Percentiles rank a stretch among this genome's conserved stretches.
phyloP scores from a whole-genome alignment of 1,139 yeast species.

The Blastobotrys arbuscula region DNA sequence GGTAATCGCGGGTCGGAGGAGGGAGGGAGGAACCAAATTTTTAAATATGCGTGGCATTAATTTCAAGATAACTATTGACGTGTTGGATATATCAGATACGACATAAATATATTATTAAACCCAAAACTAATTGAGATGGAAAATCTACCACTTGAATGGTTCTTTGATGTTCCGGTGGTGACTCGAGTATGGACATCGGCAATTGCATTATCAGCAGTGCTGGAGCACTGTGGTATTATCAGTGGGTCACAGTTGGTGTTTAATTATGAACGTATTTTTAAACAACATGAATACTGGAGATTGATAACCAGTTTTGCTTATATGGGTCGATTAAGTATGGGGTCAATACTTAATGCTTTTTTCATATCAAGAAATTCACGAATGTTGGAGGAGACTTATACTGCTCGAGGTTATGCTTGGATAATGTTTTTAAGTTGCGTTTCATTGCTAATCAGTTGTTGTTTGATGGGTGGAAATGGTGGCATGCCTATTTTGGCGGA shows the following conservation, averaged over 20 bases:
- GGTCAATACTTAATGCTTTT: constrained; percentile 35
- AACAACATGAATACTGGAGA: constrained; percentile 39
- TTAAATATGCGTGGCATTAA: too few species aligned
- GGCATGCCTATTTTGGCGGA: constrained; percentile 35
- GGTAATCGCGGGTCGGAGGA: too few species aligned
- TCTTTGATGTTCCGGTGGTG: constrained; percentile 31
- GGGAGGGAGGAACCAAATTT: too few species aligned
- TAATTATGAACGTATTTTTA: constrained; percentile 21
- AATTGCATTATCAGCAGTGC: constrained; percentile 30
- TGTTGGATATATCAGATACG: too few species aligned
- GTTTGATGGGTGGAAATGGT: constrained; percentile 25
- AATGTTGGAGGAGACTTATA: constrained; percentile 39
- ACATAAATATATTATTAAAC: too few species aligned
- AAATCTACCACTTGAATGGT: constrained; percentile 26
- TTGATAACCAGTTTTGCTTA: constrained; percentile 40
- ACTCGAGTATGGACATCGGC: constrained; percentile 31
- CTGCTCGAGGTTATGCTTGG: constrained; percentile 40
- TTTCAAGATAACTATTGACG: too few species aligned
- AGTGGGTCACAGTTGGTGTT: constrained; percentile 23
- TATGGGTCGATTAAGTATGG: constrained; percentile 39
- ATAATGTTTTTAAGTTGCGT: constrained; percentile 29
- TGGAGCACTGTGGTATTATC: constrained; percentile 33
- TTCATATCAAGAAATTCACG: constrained; percentile 39
- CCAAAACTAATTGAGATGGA: constrained; percentile 6
- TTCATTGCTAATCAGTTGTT: constrained; percentile 31